Evolutionary conservation across 2,329 filamentous ascomycete species (phyloP), one percentile per base, ranked within the genome.

Genomic region (Aaosphaeria arxii): DNA sequence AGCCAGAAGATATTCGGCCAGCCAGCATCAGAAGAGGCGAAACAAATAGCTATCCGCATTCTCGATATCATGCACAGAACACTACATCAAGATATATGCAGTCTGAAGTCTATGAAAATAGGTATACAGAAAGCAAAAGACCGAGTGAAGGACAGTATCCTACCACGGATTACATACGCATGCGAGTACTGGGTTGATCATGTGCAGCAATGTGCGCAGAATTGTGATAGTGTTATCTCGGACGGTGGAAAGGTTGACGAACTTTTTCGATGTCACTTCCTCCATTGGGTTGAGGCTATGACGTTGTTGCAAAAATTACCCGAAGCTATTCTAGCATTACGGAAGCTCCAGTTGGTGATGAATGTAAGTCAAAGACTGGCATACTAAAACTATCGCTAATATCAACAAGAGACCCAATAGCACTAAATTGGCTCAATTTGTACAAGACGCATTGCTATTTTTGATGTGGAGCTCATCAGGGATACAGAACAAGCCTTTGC

Each of bases 181-280:
- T 70, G 64, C 50, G 46, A 66, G 38, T 66, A 66, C 51, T 73
- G 68, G 70, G 50, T 63, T 30, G 55, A 65, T 36, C 67, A 71
- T 52, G 51, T 71, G 17, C 17, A 24, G 3, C 2, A 24, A 2
- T 24, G 2, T 24, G 3, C 17, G 17, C 17, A 24, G 17, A 24
- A 24, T 24, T 59, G 47, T 47, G 57, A 51, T 35, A 36, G 9
- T 13, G 4, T 11, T 4, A 2, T 36, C 2, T 13, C 9, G 13
- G 33, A 36, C 4, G 13, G 33, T 11, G 33, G 33, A 2, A 36
- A 2, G 3, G 33, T 36, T 36, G 33, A 36, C 4, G 4, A 4
- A 11, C 4, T 36, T 13, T 4, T 36, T 4, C 9, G 33, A 13
- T 2, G 13, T 11, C 17, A n/a, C 28, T 4, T n/a, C 4, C 17